These are phyloP conservation scores for Aspergillus hortae DNA, from an alignment of 2,329 filamentous ascomycete species.

Conservation along the genomic window DNA sequence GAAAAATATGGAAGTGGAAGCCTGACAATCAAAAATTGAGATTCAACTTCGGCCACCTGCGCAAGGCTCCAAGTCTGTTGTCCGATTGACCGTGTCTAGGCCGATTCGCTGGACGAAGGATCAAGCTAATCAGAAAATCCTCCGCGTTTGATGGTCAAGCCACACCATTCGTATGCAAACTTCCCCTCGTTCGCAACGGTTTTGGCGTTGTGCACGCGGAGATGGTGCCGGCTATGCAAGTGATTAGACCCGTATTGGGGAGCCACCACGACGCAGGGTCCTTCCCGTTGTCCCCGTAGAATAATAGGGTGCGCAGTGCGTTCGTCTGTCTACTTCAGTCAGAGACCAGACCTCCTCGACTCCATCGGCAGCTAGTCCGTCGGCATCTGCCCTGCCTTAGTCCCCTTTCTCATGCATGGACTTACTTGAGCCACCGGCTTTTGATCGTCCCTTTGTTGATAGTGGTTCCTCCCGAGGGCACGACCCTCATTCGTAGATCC, in stretches of 20 bases:
- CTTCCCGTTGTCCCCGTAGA: slow-evolving; percentile 19
- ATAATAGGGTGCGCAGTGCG: slow-evolving; percentile 21
- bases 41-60: slow-evolving; percentile 23
- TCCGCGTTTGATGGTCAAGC: slow-evolving; percentile 24
- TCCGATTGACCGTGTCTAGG: slow-evolving; percentile 11
- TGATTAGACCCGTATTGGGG: slow-evolving; percentile 26
- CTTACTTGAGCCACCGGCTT: neutral
- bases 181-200: slow-evolving; percentile 15
- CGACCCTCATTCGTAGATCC: slow-evolving; percentile 15
- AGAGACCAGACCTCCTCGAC: slow-evolving; percentile 6
- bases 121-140: slow-evolving; percentile 23
- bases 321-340: slow-evolving; percentile 31
- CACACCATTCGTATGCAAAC: slow-evolving; percentile 18
- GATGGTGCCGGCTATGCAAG: slow-evolving; percentile 35
- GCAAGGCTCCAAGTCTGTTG: slow-evolving; percentile 22
- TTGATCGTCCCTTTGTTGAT: neutral
- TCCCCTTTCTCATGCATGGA: neutral
- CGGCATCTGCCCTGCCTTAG: slow-evolving; percentile 1
- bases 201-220: slow-evolving; percentile 21
- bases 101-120: slow-evolving; percentile 18
- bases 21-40: slow-evolving; percentile 11
- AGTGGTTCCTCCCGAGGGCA: neutral
- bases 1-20: neutral
- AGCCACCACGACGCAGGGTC: slow-evolving; percentile 20
- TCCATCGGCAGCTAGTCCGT: neutral